Conservation (phyloP, 2,329 filamentous ascomycete genomes). For the Aspergillus clavatus region DNA sequence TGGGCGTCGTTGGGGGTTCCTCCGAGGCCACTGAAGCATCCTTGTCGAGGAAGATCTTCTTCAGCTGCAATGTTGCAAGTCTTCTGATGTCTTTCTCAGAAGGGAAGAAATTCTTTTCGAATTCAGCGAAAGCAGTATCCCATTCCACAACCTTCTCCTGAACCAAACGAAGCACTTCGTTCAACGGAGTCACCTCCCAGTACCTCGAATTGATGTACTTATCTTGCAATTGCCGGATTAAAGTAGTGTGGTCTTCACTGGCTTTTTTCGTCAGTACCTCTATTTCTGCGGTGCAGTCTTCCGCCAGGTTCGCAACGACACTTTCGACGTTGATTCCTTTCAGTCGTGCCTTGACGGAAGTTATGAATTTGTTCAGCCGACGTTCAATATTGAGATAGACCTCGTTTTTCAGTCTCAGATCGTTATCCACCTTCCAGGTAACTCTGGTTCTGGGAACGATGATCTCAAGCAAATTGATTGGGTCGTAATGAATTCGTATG, state of each 20-base stretch:
- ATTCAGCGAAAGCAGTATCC: conserved; percentile 85
- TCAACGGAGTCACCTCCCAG: conserved; percentile 93
- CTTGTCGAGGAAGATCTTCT: conserved; percentile 87
- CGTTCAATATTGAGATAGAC: conserved; percentile 77
- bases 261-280: conserved; percentile 72
- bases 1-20: conserved; percentile 50
- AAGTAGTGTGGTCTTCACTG: conserved; percentile 71
- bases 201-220: conserved; percentile 92
- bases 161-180: conserved; percentile 80
- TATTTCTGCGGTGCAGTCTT: conserved; percentile 75
- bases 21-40: conserved; percentile 78
- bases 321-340: conserved; percentile 88
- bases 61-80: conserved; percentile 84
- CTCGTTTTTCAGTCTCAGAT: conserved; percentile 87
- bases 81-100: conserved; percentile 94
- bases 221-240: conserved; percentile 75
- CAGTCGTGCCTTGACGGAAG: conserved; percentile 76
- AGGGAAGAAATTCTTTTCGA: conserved; percentile 87
- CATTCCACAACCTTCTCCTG: conserved; percentile 90
- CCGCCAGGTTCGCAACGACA: conserved; percentile 79
- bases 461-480: conserved; percentile 88
- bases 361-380: conserved; percentile 79
- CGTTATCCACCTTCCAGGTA: conserved; percentile 97
- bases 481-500: conserved; percentile 85
- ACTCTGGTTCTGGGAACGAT: conserved; percentile 84